These are phyloP conservation scores for Viola odorata DNA, from an alignment of 345 rosid species.

Conservation along the genomic window DNA sequence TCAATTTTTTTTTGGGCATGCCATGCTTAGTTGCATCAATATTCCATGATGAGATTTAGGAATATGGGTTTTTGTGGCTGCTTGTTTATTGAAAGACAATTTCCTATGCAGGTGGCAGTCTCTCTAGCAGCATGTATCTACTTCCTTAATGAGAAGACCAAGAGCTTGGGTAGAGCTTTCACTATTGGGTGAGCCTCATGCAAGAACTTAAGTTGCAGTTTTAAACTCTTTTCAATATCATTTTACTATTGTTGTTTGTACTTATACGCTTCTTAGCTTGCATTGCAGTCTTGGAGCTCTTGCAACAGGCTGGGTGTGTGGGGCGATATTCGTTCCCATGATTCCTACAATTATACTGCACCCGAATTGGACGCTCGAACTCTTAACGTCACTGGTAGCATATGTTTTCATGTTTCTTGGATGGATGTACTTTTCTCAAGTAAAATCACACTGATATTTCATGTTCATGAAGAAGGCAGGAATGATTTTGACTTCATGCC, in stretches of 20 bases:
- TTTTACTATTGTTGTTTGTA: background rate
- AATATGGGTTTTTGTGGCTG: too few relatives aligned
- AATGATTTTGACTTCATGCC: background rate
- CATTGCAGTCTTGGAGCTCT: constrained; percentile 70
- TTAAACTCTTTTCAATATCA: background rate
- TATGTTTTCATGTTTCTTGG: constrained; percentile 73
- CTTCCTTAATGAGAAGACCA: constrained; percentile 87
- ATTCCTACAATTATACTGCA: constrained; percentile 58
- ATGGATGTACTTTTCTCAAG: constrained; percentile 85
- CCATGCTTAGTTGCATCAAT: too few relatives aligned
- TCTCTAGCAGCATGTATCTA: constrained; percentile 92
- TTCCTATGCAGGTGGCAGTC: constrained; percentile 74
- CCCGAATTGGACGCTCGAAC: constrained; percentile 97
- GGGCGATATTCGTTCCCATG: constrained; percentile 70
- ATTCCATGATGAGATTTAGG: too few relatives aligned
- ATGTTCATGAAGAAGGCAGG: too few relatives aligned
- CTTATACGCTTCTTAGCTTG: background rate
- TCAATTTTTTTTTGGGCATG: too few relatives aligned
- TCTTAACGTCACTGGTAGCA: constrained; percentile 76
- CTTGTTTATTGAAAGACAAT: too few relatives aligned
- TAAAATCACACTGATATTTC: constrained; percentile 26
- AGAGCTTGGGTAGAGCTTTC: constrained; percentile 79
- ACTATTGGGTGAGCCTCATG: constrained; percentile 48
- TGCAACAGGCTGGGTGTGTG: constrained; percentile 72
- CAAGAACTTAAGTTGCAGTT: too few relatives aligned